Percentiles rank a stretch among this genome's conserved stretches.
These are phyloP conservation scores for Prunus armeniaca DNA, from an alignment of 306 rosid species.

Conservation along the genomic window DNA sequence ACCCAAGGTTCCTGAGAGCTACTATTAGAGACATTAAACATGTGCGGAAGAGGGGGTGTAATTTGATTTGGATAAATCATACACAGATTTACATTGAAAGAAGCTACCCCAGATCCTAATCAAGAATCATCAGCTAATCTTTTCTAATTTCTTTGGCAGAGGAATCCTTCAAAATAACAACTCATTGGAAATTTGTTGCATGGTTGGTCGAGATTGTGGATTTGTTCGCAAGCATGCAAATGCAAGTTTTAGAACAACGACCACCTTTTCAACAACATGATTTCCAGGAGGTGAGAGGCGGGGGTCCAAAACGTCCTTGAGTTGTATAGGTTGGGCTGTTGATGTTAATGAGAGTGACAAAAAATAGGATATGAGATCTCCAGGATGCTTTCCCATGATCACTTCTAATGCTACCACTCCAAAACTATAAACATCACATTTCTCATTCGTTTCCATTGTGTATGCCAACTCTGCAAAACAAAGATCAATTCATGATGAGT, in stretches of 20 bases:
- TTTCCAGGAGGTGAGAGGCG: constrained; percentile 6
- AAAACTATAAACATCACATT: constrained; percentile 25
- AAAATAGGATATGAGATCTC: constrained; percentile 18
- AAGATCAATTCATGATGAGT: not conserved
- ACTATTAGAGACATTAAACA: not conserved
- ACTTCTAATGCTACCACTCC: constrained; percentile 22
- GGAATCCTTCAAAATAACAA: not conserved
- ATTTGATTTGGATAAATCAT: not conserved
- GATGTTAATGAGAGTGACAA: constrained; percentile 5
- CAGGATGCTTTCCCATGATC: constrained; percentile 26
- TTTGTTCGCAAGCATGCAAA: constrained; percentile 14
- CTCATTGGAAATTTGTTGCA: constrained; percentile 15
- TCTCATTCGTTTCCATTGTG: constrained; percentile 19
- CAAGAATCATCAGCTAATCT: not conserved
- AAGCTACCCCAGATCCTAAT: not conserved
- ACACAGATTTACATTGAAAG: not conserved
- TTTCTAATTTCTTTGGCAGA: not conserved
- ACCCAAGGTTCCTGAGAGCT: not conserved
- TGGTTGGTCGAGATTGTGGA: constrained; percentile 28
- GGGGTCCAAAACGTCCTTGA: constrained; percentile 23
- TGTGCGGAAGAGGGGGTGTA: not conserved
- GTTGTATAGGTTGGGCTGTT: not conserved
- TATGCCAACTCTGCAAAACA: constrained; percentile 18
- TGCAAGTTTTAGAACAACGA: constrained; percentile 21
- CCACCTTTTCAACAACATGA: constrained; percentile 12